Base-by-base conservation (phyloP, 2,329 filamentous ascomycete species). In the Epichloe festucae region DNA sequence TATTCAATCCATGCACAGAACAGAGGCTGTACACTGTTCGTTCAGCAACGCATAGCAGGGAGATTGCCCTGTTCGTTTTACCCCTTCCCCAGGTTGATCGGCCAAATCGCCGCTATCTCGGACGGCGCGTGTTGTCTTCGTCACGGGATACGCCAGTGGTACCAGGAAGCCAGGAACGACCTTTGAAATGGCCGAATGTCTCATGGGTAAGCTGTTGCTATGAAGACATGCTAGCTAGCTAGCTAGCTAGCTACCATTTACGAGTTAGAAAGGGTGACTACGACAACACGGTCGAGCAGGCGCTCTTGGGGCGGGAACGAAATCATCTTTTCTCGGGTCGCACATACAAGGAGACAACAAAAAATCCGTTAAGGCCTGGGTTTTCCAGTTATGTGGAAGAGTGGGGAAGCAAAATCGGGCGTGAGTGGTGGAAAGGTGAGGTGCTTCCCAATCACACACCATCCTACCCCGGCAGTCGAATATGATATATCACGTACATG, bases 381-480 rank as follows among this genome's bases (percentile, higher is more conserved):
- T n/a, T n/a, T 39, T 39, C 36, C 6, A 15, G 12, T 39, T 39
- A 15, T 15, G 17, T 31, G 8, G 8, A 31, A 23, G 17, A 21
- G 41, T 43, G 17, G 41, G 40, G 41, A 43, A 19, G 19, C 41
- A 5, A 23, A 21, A 10, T 43, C 11, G 17, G 41, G 41, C 19
- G 41, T 43, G 41, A 43, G 15, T 19, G 34, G 46, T 23, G 15
- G 10, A 21, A 31, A 31, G 27, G 27, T 31, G 27, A 31, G 34
- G 5, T 42, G 6, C 12, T 41, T 21, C 19, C 4, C 12, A 45
- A n/a, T 4, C 14, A 17, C 51, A 52, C 51, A 27, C 46, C 39
- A 48, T 39, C 45, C 19, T 38, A 15, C 47, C 50, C 46, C 46
- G 46, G 51, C 51, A 49, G 46, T 49, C 51, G 21, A 46, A 49